Evolutionary conservation across 352 stramenopile genomes (phyloP).

Genomic region (Phytophthora chlamydospora): DNA sequence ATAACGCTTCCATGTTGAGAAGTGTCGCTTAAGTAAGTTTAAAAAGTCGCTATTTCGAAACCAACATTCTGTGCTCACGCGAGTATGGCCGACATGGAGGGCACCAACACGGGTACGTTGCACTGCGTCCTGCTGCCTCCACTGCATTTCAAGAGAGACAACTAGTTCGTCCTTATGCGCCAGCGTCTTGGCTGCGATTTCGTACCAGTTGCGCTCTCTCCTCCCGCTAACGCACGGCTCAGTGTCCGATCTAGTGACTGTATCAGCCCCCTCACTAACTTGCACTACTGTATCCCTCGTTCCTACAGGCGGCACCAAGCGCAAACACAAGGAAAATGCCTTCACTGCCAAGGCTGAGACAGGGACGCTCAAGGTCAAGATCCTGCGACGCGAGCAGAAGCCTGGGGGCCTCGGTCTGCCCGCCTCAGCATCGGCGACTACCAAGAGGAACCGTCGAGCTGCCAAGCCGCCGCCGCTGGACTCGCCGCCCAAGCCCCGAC

Average conservation of each 20-base stretch:
- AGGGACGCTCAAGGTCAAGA: conserved; percentile 82
- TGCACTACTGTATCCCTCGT: conserved; percentile 1
- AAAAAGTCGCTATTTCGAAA: no score
- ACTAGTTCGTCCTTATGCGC: neutral
- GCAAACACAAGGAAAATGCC: conserved; percentile 77
- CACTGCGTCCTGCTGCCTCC: neutral
- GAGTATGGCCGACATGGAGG: conserved; percentile 24
- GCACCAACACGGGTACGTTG: conserved; percentile 11
- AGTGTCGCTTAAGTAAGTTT: no score
- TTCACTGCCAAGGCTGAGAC: conserved; percentile 79
- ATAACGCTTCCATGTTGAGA: no score
- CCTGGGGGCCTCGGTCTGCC: neutral
- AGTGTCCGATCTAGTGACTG: neutral
- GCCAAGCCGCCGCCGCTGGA: conserved; percentile 18
- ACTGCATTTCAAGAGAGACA: neutral
- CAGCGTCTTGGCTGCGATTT: neutral
- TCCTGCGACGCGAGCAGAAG: conserved; percentile 59
- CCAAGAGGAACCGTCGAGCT: conserved; percentile 14
- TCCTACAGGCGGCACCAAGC: conserved; percentile 50
- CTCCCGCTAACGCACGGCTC: conserved; percentile 4
- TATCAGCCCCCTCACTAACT: neutral
- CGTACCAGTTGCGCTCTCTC: conserved; percentile 2
- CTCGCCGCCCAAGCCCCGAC: conserved; percentile 73
- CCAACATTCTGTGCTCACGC: no score
- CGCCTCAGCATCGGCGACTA: conserved; percentile 1